Base-by-base conservation (phyloP, 1,284 basidiomycete species). In the Boletellus deceptivus region DNA sequence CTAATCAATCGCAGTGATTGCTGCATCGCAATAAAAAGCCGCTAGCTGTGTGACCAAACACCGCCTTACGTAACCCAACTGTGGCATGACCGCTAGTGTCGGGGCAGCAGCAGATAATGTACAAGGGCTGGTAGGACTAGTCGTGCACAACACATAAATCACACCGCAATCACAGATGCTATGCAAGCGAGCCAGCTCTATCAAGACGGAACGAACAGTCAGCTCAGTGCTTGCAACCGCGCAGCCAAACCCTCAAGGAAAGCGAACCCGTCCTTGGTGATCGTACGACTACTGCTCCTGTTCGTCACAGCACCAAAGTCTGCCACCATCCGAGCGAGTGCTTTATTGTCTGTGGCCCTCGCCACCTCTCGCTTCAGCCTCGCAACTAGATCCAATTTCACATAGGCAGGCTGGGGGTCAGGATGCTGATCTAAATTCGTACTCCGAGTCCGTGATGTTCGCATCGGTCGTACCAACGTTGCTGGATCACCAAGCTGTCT, bases 261-360 rank as follows among this genome's bases (percentile, higher is more conserved):
- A 6, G 75, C 77, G 60, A 88, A 77, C 37, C 86, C 86, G 57
- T 89, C 84, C 78, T 88, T 89, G 24, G 84, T 89, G 44, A 89
- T 72, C 45, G 81, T 86, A 56, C 83, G 74, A 34, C 83, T 80
- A 48, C 73, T 80, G 58, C 78, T 82, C 62, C 76, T 75, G 62
- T 86, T 81, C 29, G 82, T 87, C 47, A 84, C 77, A 48, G 75
- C 71, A 27, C 79, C 80, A 68, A 89, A 89, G 46, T 87, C 84
- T 13, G 76, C 73, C 9, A 88, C 77, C 75, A 89, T 77, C 57
- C 60, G 64, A 41, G 80, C 86, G 37, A 89, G 73, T 42, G 72
- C 71, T 62, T 72, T 73, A 58, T 83, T 87, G 53, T 68, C 74
- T 44, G 59, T 63, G 45, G 82, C 83, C 35, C 46, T 60, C 17